Conservation (phyloP, 116 monocot species). For the Cymodocea nodosa region DNA sequence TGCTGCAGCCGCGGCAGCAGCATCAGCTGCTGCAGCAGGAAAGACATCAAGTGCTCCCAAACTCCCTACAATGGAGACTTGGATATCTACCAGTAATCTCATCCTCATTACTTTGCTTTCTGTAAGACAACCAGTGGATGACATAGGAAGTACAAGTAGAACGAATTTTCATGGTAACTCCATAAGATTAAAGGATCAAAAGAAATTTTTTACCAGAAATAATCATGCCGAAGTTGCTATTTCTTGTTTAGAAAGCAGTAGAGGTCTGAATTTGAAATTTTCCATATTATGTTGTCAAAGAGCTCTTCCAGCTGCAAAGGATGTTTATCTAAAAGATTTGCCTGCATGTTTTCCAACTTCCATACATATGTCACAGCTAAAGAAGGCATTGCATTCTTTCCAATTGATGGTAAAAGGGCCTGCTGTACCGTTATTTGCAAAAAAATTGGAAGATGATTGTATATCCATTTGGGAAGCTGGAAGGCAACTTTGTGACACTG, state of each 20-base stretch:
- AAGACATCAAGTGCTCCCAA: conserved; percentile 49
- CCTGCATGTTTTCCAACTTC: conserved; percentile 78
- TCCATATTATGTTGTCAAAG: conserved; percentile 83
- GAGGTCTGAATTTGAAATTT: conserved; percentile 61
- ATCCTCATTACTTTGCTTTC: conserved; percentile 44
- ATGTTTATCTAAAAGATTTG: conserved; percentile 64
- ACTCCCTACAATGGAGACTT: conserved; percentile 62
- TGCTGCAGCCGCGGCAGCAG: conserved; percentile 76
- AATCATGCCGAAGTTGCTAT: conserved; percentile 31
- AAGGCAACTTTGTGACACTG: conserved; percentile 90
- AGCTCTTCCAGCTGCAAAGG: conserved; percentile 68
- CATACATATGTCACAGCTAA: conserved; percentile 53
- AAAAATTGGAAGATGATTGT: conserved; percentile 81
- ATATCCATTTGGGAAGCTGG: conserved; percentile 70
- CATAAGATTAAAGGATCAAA: conserved; percentile 8
- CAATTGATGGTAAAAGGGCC: conserved; percentile 78
- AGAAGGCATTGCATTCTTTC: conserved; percentile 69
- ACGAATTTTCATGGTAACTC: conserved; percentile 3
- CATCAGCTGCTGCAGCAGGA: conserved; percentile 49
- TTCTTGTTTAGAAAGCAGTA: conserved; percentile 51
- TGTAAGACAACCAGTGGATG: conserved; percentile 21
- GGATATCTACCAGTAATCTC: conserved; percentile 42
- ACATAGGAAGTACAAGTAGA: conserved; percentile 10
- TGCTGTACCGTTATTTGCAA: conserved; percentile 40
- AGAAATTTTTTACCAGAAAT: conserved; percentile 6